A percentile compares a stretch with the other conserved stretches of the same genome.
Evolutionary conservation across 768 basidiomycete genomes (phyloP).

Genomic region (Termitomyces sp.): DNA sequence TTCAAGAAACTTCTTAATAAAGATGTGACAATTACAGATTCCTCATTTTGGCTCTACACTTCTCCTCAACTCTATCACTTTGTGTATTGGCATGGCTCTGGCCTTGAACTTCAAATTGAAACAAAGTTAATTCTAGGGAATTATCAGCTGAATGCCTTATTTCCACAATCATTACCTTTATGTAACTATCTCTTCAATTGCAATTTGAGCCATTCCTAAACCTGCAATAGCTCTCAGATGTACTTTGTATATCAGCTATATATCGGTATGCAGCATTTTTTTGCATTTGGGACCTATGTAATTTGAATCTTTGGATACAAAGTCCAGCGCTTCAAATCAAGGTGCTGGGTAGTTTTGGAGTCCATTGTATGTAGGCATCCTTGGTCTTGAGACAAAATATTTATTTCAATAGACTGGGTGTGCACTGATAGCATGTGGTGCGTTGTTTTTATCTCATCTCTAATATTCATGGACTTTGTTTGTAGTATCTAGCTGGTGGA

Average conservation of each 20-base stretch:
- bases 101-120: background rate
- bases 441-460: background rate
- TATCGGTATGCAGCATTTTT: conserved; percentile 18
- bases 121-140: conserved; percentile 16
- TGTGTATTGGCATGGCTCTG: conserved; percentile 20
- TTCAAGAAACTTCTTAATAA: too few relatives aligned
- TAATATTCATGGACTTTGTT: conserved; percentile 2
- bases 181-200: conserved; percentile 18
- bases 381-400: background rate
- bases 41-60: conserved; percentile 35
- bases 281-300: background rate
- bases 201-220: background rate
- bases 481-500: conserved; percentile 17
- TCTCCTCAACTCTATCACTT: conserved; percentile 30
- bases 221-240: conserved; percentile 6
- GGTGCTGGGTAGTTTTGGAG: conserved; percentile 21
- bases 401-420: conserved; percentile 13
- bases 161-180: conserved; percentile 36
- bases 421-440: conserved; percentile 24
- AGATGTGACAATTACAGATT: conserved; percentile 20
- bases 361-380: conserved; percentile 18
- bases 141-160: conserved; percentile 38
- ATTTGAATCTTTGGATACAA: background rate
- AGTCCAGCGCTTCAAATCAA: conserved; percentile 19
- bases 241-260: conserved; percentile 38